Percentiles rank a stretch among this genome's conserved stretches.
Conservation (phyloP, 2,329 filamentous ascomycete genomes). For the Lachnellula cervina region DNA sequence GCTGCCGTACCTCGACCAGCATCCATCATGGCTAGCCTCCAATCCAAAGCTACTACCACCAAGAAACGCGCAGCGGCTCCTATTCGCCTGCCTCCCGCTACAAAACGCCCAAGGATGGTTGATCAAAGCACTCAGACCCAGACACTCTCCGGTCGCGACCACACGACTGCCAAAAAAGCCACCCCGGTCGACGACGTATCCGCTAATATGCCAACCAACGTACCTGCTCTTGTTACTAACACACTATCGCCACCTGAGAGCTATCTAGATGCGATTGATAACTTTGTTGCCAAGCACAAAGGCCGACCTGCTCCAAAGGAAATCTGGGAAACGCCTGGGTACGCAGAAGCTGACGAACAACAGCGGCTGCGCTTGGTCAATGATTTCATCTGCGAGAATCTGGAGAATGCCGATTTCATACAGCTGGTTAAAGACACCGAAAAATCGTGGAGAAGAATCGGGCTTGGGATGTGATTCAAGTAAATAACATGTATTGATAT, state of each 20-base stretch:
- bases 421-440: constrained; percentile 47
- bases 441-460: constrained; percentile 43
- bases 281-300: constrained; percentile 21
- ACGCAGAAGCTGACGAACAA: constrained; percentile 31
- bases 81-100: constrained; percentile 2
- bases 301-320: constrained; percentile 20
- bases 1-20: constrained; percentile 7
- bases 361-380: constrained; percentile 40
- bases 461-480: constrained; percentile 34
- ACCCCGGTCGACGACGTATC: background rate
- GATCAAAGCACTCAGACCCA: constrained; percentile 29
- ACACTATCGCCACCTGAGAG: constrained; percentile 12
- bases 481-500: background rate
- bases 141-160: constrained; percentile 15
- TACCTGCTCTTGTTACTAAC: background rate
- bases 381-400: constrained; percentile 44
- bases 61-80: constrained; percentile 15
- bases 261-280: constrained; percentile 20
- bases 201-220: background rate
- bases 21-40: constrained; percentile 13
- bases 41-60: constrained; percentile 16
- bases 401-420: constrained; percentile 45
- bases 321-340: constrained; percentile 26
- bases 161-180: constrained; percentile 5
- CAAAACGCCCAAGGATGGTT: constrained; percentile 28